phyloP scores from a whole-genome alignment of 1,284 basidiomycete genomes.

The Fomitopsis schrenkii region DNA sequence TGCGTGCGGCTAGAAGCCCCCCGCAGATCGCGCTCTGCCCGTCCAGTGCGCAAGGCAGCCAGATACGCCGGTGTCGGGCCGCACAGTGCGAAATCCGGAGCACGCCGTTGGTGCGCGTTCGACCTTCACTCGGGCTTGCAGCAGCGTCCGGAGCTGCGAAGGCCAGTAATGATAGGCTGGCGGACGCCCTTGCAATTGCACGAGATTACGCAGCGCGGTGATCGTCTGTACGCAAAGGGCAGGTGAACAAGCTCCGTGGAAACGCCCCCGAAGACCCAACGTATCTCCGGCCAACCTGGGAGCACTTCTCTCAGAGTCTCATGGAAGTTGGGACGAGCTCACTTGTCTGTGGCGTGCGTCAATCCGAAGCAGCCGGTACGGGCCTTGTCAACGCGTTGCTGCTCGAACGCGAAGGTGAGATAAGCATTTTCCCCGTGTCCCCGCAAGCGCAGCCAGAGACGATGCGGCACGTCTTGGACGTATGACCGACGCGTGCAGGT shows the following conservation, averaged over 20 bases:
- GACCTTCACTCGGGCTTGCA: no score
- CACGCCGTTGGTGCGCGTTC: background rate
- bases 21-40: background rate
- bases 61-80: background rate
- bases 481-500: background rate
- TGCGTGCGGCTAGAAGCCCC: background rate
- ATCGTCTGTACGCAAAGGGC: background rate
- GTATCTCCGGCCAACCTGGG: background rate
- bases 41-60: background rate
- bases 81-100: background rate
- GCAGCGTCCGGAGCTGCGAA: no score
- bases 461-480: background rate
- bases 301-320: background rate
- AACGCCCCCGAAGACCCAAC: background rate
- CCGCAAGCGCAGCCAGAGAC: background rate
- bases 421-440: background rate
- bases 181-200: background rate
- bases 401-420: background rate
- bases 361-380: background rate
- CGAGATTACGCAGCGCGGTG: background rate
- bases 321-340: no score
- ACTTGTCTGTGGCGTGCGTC: background rate
- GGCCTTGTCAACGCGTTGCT: background rate
- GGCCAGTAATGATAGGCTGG: background rate
- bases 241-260: background rate